Percentiles rank a stretch among this genome's conserved stretches.
Evolutionary conservation across 495 filamentous ascomycete genomes (phyloP).

Genomic region (Gamarada debralockiae): DNA sequence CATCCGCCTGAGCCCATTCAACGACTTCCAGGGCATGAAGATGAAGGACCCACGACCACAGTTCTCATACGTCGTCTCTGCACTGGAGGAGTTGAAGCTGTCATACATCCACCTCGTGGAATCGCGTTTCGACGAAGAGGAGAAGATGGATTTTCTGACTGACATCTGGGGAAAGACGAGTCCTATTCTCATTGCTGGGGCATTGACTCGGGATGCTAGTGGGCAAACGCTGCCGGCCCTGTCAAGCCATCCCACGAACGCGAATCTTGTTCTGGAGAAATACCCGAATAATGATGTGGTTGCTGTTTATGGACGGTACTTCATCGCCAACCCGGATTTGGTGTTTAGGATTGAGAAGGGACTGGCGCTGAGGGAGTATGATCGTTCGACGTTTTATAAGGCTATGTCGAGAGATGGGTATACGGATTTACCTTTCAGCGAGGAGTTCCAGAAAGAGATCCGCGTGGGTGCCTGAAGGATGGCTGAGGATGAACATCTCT

Average conservation of each 20-base stretch:
- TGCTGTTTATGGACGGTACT: slow-evolving; percentile 58
- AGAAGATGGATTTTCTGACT: slow-evolving; percentile 49
- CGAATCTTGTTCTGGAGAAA: slow-evolving; percentile 42
- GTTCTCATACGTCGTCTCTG: slow-evolving; percentile 52
- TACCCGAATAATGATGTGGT: slow-evolving; percentile 49
- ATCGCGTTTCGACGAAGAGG: slow-evolving; percentile 28
- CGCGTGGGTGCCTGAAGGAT: background rate
- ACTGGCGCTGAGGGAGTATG: slow-evolving; percentile 48
- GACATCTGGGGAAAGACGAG: slow-evolving; percentile 38
- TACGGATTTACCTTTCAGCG: slow-evolving; percentile 57
- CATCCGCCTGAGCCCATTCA: slow-evolving; percentile 62
- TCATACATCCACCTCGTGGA: slow-evolving; percentile 65
- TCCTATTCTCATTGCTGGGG: slow-evolving; percentile 59
- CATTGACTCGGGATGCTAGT: slow-evolving; percentile 30
- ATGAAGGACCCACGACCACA: slow-evolving; percentile 61
- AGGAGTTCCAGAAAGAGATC: background rate
- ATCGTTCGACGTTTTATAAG: slow-evolving; percentile 56
- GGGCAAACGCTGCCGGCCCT: no score
- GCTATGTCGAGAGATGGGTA: slow-evolving; percentile 52
- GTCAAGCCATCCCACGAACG: slow-evolving; percentile 32
- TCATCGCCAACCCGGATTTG: slow-evolving; percentile 69
- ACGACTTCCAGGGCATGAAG: slow-evolving; percentile 61
- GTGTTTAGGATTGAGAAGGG: slow-evolving; percentile 54
- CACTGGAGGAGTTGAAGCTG: slow-evolving; percentile 47
- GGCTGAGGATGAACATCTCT: no score